Percentiles rank a stretch among this genome's conserved stretches.
Conservation (phyloP, 83 land plant species). For the Picea mariana region DNA sequence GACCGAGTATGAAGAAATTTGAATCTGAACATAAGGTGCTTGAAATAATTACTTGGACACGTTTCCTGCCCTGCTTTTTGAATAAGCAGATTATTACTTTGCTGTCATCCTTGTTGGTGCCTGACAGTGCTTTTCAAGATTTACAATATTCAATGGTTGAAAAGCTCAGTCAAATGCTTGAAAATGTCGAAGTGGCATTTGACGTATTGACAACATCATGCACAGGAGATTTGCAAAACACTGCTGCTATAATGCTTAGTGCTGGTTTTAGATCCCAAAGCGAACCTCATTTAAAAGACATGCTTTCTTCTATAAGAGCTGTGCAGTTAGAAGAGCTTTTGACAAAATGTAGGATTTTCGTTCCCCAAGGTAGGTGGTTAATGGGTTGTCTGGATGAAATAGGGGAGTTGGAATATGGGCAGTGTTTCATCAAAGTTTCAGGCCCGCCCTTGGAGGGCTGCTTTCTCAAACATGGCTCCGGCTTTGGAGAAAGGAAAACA, state of each 20-base stretch:
- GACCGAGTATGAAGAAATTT: conserved; percentile 84
- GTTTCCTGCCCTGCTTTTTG: conserved; percentile 72
- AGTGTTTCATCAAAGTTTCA: conserved; percentile 80
- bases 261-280: conserved; percentile 71
- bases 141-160: conserved; percentile 70
- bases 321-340: conserved; percentile 62
- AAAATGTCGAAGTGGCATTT: conserved; percentile 54
- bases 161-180: conserved; percentile 51
- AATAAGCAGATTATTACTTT: conserved; percentile 77
- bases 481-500: conserved; percentile 23
- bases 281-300: conserved; percentile 75
- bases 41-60: conserved; percentile 70
- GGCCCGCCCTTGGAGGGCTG: conserved; percentile 43
- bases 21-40: conserved; percentile 47
- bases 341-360: conserved; percentile 73
- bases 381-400: conserved; percentile 93
- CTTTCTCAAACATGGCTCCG: conserved; percentile 48
- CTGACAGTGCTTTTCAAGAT: conserved; percentile 47
- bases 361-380: conserved; percentile 77
- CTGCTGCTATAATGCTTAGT: conserved; percentile 73
- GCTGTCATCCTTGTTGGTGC: conserved; percentile 61
- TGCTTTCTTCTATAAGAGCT: conserved; percentile 71
- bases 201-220: conserved; percentile 60
- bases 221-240: conserved; percentile 62
- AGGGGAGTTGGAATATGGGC: conserved; percentile 69